Conservation (phyloP, 2,329 filamentous ascomycete species). For the Aureobasidium zeae region DNA sequence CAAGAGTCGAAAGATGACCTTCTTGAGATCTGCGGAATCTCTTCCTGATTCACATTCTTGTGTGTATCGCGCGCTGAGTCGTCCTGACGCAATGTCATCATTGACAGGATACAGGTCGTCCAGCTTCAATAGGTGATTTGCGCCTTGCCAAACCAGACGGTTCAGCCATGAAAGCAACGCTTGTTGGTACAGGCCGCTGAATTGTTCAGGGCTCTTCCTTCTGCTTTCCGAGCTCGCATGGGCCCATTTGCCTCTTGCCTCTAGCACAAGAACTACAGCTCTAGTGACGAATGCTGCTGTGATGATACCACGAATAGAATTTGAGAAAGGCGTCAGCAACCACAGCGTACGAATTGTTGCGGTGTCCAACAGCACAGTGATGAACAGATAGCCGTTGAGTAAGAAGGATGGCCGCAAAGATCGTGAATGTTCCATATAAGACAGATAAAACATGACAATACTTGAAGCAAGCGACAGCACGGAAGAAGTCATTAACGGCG, state of each 20-base stretch:
- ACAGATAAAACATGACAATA: constrained; percentile 8
- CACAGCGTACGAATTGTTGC: constrained; percentile 14
- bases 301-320: constrained; percentile 29
- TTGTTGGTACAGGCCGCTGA: constrained; percentile 13
- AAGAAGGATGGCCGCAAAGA: constrained; percentile 16
- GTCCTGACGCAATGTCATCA: constrained; percentile 11
- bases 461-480: constrained; percentile 2
- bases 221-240: not conserved
- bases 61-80: not conserved
- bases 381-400: constrained; percentile 16
- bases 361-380: constrained; percentile 14
- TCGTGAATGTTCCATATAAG: constrained; percentile 16
- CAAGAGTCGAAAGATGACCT: not conserved
- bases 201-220: constrained; percentile 14
- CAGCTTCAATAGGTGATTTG: constrained; percentile 4
- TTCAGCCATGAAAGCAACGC: constrained; percentile 16
- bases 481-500: constrained; percentile 3
- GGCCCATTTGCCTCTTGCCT: constrained; percentile 29
- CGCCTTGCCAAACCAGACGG: constrained; percentile 12
- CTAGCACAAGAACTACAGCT: constrained; percentile 29
- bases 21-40: not conserved
- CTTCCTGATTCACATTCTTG: not conserved
- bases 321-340: constrained; percentile 26
- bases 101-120: constrained; percentile 13
- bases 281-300: constrained; percentile 32